These are phyloP conservation scores for Arthromyces matolae DNA, from an alignment of 768 basidiomycete genomes.

Conservation along the genomic window DNA sequence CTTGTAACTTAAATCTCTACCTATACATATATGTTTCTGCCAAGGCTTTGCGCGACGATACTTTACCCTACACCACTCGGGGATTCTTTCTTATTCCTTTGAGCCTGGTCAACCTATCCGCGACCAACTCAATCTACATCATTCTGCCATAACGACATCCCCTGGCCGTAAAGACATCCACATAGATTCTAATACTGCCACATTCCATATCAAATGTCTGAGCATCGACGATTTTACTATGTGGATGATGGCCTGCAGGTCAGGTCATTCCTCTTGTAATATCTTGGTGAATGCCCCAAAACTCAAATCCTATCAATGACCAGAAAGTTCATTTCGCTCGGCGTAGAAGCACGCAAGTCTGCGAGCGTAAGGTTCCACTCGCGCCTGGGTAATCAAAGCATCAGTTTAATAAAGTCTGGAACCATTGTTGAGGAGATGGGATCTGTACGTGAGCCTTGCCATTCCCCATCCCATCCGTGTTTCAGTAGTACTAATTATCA, in stretches of 20 bases:
- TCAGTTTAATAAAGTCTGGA: constrained; percentile 45
- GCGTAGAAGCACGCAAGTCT: constrained; percentile 41
- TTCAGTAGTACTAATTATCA: no score
- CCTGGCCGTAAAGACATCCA: constrained; percentile 77
- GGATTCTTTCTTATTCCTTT: constrained; percentile 71
- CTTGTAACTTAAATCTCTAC: no score
- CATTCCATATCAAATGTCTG: constrained; percentile 82
- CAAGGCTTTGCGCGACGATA: constrained; percentile 83
- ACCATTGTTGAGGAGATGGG: constrained; percentile 65
- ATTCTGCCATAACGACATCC: constrained; percentile 75
- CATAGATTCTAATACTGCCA: constrained; percentile 70
- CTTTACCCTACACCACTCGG: constrained; percentile 66
- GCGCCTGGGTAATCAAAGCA: constrained; percentile 35
- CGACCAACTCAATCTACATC: constrained; percentile 62
- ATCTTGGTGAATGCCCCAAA: background rate
- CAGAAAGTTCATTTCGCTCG: constrained; percentile 63
- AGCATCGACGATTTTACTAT: constrained; percentile 61
- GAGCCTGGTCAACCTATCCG: constrained; percentile 68
- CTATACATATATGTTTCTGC: no score
- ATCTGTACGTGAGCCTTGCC: constrained; percentile 38
- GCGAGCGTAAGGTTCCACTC: constrained; percentile 37
- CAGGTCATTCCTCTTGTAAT: constrained; percentile 11
- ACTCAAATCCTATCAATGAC: no score
- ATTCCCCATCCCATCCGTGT: no score
- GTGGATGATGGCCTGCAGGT: constrained; percentile 80